Evolutionary conservation across 2,329 filamentous ascomycete species (phyloP).

Genomic region (Cephalotrichum gorgonifer): DNA sequence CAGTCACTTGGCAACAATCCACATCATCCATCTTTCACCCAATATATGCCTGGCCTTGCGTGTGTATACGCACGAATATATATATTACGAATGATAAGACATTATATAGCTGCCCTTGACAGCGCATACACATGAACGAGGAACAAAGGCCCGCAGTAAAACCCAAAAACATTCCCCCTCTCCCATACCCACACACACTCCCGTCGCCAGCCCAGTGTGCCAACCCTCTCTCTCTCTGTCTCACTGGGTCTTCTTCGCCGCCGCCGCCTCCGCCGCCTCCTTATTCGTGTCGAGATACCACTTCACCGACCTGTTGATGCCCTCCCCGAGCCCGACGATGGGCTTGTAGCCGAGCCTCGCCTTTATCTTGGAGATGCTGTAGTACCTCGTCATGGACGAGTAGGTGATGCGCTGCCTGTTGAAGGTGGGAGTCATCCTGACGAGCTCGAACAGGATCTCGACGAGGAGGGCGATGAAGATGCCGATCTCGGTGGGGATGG

Average conservation of each 20-base stretch:
- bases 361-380: slow-evolving; percentile 68
- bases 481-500: slow-evolving; percentile 40
- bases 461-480: slow-evolving; percentile 39
- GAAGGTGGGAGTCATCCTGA: slow-evolving; percentile 45
- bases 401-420: slow-evolving; percentile 52
- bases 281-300: slow-evolving; percentile 46
- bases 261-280: slow-evolving; percentile 10
- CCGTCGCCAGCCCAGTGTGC: too few species aligned
- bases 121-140: too few species aligned
- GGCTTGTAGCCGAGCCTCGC: slow-evolving; percentile 58
- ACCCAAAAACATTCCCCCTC: too few species aligned
- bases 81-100: too few species aligned
- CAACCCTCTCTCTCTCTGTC: neutral
- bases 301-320: slow-evolving; percentile 40
- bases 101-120: too few species aligned
- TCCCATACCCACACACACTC: neutral
- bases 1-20: too few species aligned
- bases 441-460: slow-evolving; percentile 38
- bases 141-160: too few species aligned
- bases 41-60: too few species aligned
- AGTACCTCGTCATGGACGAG: slow-evolving; percentile 67
- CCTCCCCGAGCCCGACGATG: slow-evolving; percentile 56
- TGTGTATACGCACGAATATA: too few species aligned
- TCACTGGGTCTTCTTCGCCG: slow-evolving; percentile 2
- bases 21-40: too few species aligned